Base-by-base conservation (phyloP, 805 yeast genomes). In the Suhomyces kilbournensis region DNA sequence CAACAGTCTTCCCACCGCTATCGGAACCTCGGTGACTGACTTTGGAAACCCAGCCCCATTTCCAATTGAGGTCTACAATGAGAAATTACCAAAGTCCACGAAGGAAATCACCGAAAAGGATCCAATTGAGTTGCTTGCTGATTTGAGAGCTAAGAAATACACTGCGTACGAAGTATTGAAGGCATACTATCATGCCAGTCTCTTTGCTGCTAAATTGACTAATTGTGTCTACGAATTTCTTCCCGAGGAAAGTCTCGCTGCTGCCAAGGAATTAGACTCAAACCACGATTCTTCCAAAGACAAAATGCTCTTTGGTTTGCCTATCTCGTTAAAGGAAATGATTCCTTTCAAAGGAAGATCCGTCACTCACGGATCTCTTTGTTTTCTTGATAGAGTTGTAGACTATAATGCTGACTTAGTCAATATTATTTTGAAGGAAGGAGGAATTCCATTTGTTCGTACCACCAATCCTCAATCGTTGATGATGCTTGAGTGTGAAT, bases 401-500 rank as follows among this genome's bases (percentile, higher is more conserved):
- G 45, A 42, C 30, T 42, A 42, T 42, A 42, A 42, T 42, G 45
- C 45, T 42, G 45, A 42, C 23, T 4, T 42, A 17, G 45, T 42
- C 30, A 22, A 22, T 23, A 42, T 42, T 3, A 14, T 23, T 9
- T 17, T 42, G 3, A n/a, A 4, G 3, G 22, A 23, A 14, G 45
- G 45, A 23, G 26, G 45, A 8, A 23, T 42, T 14, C 45, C 45
- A 7, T 42, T 42, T 22, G 30, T 42, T 7, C 26, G 45, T 22
- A 42, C 45, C 10, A 42, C 45, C 20, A 42, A 42, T 42, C 45
- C 45, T 19, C 45, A 42, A 42, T 42, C 45, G 56, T 53, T 65
- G 52, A 63, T 62, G 66, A 56, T 60, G 53, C 59, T 60, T 6
- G 66, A 64, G 42, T 57, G 60, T 44, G 60, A 54, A 17, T 59